Percentiles rank a stretch among this genome's conserved stretches.
Evolutionary conservation across 805 yeast genomes (phyloP).

Genomic region (Yamadazyma sp.): DNA sequence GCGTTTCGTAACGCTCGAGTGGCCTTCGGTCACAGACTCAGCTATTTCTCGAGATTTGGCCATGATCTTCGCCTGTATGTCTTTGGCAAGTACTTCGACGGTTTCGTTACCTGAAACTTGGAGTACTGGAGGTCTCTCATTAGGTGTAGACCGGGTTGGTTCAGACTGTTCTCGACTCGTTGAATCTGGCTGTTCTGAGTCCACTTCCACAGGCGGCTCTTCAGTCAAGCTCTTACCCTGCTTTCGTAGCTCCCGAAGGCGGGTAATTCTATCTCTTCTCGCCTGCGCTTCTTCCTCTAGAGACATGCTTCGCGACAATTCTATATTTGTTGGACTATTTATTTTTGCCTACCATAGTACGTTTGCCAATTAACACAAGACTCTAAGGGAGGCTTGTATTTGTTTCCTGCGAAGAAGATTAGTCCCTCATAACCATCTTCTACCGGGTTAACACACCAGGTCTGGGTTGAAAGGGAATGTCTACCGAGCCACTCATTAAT

Average conservation of each 20-base stretch:
- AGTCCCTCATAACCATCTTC: too few species aligned
- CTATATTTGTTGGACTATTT: too few species aligned
- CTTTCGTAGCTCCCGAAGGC: constrained; percentile 12
- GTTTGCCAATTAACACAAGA: not conserved
- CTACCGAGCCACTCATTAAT: too few species aligned
- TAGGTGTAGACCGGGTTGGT: not conserved
- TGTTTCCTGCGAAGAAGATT: too few species aligned
- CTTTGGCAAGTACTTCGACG: constrained; percentile 27
- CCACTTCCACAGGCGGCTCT: too few species aligned
- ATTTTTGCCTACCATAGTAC: too few species aligned
- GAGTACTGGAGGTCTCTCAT: constrained; percentile 1
- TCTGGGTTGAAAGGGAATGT: too few species aligned
- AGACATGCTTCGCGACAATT: constrained; percentile 7
- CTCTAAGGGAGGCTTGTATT: too few species aligned
- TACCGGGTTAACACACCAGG: too few species aligned
- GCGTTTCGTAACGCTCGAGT: not conserved
- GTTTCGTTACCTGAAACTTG: constrained; percentile 22
- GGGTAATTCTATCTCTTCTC: constrained; percentile 14
- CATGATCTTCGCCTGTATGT: constrained; percentile 23
- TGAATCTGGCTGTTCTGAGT: too few species aligned
- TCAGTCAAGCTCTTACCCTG: constrained; percentile 3
- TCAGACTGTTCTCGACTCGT: constrained; percentile 6
- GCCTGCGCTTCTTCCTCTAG: constrained; percentile 14
- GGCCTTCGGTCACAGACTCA: not conserved
- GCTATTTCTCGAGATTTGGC: constrained; percentile 17